phyloP scores from a whole-genome alignment of 2,329 filamentous ascomycete species.

The Claviceps quebecensis region DNA sequence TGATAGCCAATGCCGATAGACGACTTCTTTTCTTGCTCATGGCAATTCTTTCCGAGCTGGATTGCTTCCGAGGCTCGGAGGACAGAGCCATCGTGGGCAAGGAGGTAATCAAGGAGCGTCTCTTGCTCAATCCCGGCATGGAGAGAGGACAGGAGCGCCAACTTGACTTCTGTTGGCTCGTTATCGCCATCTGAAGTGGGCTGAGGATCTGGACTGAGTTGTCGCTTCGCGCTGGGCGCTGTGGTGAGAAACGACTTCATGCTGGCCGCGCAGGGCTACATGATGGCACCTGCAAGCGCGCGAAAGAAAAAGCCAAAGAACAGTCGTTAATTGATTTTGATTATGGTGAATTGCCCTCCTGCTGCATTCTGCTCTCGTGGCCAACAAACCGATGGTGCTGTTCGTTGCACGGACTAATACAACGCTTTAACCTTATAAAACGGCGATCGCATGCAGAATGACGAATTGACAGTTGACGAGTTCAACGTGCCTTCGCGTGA shows the following conservation, averaged over 20 bases:
- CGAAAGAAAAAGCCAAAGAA: background rate
- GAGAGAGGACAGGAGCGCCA: constrained; percentile 71
- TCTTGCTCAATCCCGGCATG: constrained; percentile 51
- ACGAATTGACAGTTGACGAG: background rate
- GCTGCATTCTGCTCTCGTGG: background rate
- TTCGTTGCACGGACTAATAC: no score
- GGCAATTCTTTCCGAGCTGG: constrained; percentile 10
- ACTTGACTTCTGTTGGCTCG: constrained; percentile 78
- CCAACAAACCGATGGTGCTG: no score
- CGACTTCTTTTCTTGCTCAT: constrained; percentile 18
- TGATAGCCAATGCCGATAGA: constrained; percentile 37
- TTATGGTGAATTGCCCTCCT: background rate
- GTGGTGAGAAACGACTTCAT: constrained; percentile 47
- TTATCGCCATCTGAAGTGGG: constrained; percentile 10
- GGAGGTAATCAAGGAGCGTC: constrained; percentile 60
- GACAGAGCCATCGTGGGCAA: constrained; percentile 67
- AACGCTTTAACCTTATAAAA: background rate
- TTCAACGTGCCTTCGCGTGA: background rate
- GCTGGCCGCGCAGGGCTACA: background rate
- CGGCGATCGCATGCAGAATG: background rate
- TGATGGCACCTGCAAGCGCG: background rate
- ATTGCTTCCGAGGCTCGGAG: constrained; percentile 47
- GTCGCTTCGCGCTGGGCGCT: constrained; percentile 33
- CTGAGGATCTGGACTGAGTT: constrained; percentile 15
- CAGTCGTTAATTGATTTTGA: background rate